phyloP scores from a whole-genome alignment of 441 rosid genomes.

The Arabidopsis lyrata region DNA sequence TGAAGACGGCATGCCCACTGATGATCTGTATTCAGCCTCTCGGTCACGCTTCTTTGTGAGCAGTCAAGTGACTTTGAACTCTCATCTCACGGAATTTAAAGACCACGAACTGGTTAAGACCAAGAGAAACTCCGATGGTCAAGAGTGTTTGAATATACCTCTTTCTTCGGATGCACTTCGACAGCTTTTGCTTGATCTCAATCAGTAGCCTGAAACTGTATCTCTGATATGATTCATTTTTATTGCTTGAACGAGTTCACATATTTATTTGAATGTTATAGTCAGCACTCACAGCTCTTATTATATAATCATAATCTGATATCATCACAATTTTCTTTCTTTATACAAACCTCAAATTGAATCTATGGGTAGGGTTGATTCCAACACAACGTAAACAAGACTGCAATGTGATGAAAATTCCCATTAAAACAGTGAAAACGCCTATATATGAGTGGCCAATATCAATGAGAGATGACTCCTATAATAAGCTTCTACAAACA shows the following conservation, averaged over 20 bases:
- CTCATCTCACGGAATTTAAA: slow-evolving; percentile 92
- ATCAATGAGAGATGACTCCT: slow-evolving; percentile 40
- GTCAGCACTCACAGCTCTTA: neutral
- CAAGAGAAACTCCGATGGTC: slow-evolving; percentile 78
- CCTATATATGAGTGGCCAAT: slow-evolving; percentile 26
- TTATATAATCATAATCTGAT: neutral
- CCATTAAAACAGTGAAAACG: slow-evolving; percentile 49
- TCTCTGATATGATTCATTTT: slow-evolving; percentile 4
- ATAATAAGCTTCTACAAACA: slow-evolving; percentile 33
- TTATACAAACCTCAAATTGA: slow-evolving; percentile 6
- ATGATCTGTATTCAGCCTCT: slow-evolving; percentile 63
- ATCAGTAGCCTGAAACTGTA: slow-evolving; percentile 40
- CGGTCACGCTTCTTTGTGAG: slow-evolving; percentile 90
- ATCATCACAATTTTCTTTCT: slow-evolving; percentile 24
- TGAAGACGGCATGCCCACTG: slow-evolving; percentile 89
- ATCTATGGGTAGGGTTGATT: slow-evolving; percentile 14
- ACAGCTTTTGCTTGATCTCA: slow-evolving; percentile 70
- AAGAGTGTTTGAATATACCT: slow-evolving; percentile 83
- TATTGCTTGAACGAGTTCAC: neutral
- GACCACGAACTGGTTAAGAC: slow-evolving; percentile 92
- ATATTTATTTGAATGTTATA: slow-evolving; percentile 2
- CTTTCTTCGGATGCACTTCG: slow-evolving; percentile 74
- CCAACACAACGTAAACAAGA: slow-evolving; percentile 16
- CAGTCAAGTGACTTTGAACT: slow-evolving; percentile 85
- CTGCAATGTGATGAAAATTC: slow-evolving; percentile 25